Evolutionary conservation across 177 flowering plant species (phyloP).

Genomic region (Telopea speciosissima): DNA sequence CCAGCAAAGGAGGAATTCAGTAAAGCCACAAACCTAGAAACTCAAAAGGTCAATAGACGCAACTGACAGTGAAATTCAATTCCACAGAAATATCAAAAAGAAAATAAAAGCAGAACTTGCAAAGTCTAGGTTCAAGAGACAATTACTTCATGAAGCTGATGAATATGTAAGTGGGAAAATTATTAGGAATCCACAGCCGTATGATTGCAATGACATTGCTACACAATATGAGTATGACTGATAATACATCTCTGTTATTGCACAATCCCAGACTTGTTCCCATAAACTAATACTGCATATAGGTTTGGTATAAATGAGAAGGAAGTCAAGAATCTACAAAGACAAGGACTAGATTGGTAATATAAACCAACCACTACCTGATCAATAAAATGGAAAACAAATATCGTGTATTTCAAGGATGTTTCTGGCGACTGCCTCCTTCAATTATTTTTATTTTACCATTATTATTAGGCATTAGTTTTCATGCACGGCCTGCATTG

Average conservation of each 20-base stretch:
- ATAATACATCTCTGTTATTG: neutral
- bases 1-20: neutral
- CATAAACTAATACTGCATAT: no score
- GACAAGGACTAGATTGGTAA: no score
- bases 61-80: neutral
- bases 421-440: no score
- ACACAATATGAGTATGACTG: neutral
- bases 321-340: neutral
- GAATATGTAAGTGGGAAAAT: neutral
- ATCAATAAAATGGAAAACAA: no score
- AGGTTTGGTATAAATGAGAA: neutral
- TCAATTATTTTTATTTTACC: no score
- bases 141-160: neutral
- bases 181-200: neutral
- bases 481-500: no score
- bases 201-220: neutral
- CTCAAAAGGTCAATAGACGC: neutral
- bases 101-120: neutral
- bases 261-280: no score
- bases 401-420: no score
- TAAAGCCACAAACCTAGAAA: neutral
- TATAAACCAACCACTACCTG: no score
- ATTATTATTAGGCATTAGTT: no score
- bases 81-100: neutral
- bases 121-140: neutral